phyloP scores from a whole-genome alignment of 1,284 basidiomycete genomes.

The Moesziomyces antarcticus region DNA sequence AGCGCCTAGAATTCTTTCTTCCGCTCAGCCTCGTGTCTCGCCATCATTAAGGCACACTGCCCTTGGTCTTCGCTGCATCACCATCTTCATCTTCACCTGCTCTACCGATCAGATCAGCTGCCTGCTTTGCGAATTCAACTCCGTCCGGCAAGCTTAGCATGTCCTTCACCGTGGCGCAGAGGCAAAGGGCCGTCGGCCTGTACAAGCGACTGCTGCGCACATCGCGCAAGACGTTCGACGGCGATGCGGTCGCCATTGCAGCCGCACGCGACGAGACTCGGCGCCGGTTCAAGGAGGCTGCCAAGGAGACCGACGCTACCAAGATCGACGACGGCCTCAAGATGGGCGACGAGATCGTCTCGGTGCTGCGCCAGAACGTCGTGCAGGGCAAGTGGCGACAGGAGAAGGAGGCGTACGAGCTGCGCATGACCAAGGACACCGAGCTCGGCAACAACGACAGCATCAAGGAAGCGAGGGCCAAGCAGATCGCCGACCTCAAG shows the following conservation, averaged over 20 bases:
- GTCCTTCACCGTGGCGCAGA: conserved; percentile 54
- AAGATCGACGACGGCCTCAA: conserved; percentile 59
- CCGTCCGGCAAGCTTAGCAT: conserved; percentile 4
- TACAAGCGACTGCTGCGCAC: conserved; percentile 63
- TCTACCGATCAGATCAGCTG: neutral
- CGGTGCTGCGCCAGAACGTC: conserved; percentile 61
- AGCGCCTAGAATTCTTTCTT: conserved; percentile 5
- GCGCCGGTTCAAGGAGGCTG: conserved; percentile 45
- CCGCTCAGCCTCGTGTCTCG: neutral
- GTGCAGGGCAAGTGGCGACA: conserved; percentile 62
- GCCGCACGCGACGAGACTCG: conserved; percentile 58
- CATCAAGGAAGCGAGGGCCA: conserved; percentile 54
- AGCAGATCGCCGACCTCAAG: conserved; percentile 56
- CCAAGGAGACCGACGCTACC: conserved; percentile 44
- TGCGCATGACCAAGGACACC: conserved; percentile 63
- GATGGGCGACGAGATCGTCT: conserved; percentile 61
- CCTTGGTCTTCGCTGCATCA: neutral
- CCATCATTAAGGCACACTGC: neutral
- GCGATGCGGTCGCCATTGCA: conserved; percentile 41
- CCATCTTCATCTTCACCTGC: neutral
- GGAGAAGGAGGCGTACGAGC: conserved; percentile 45
- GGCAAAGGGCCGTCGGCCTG: conserved; percentile 54
- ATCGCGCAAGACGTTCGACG: conserved; percentile 57
- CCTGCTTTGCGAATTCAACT: too few species aligned
- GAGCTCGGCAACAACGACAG: conserved; percentile 65